Base-by-base conservation (phyloP, 352 stramenopile genomes). In the Phytophthora chlamydospora region DNA sequence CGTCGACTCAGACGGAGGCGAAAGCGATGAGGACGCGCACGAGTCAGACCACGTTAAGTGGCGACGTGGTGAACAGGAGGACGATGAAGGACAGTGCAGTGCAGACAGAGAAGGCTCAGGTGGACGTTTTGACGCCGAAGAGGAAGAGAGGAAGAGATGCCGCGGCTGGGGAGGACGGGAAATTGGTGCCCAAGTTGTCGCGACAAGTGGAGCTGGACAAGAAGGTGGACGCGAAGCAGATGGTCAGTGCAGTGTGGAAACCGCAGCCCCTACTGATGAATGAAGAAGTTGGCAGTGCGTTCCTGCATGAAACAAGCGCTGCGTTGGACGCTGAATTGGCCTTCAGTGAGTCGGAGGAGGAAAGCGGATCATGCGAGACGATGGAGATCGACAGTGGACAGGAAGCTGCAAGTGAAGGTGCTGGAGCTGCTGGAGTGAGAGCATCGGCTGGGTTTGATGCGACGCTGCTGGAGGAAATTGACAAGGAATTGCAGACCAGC, bases 291-390 rank as follows among this genome's bases (percentile, higher is more conserved):
- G 10, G 29, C 46, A 17, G 40, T 14, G 24, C 48, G 7, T 58
- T 75, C 16, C 2, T 12, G 6, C 48, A 66, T 9, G 57, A 54
- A 46, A 68, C 56, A 21, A 77, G 71, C 46, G 61, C 64, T 6
- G 61, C 54, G 2, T 51, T 85, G 17, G 76, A 85, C 31, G 71
- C 71, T 27, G 71, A 73, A 14, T 49, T 86, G 50, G 76, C 68
- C 8, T 62, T 61, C 7, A 76, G 70, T 46, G 66, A 74, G 10
- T 69, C 58, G 38, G 65, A 71, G 0, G 69, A 66, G 1, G 68
- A 62, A 14, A 65, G 33, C 3, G 43, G 41, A 24, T 1, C 21
- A 24, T 1, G 21, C 1, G 29, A 51, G 5, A 39, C 10, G 24
- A 16, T 58, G 19, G 16, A 38, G 13, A 21, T 61, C 9, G 24